Conservation (phyloP, 352 stramenopile genomes). For the Pythium diclinum region DNA sequence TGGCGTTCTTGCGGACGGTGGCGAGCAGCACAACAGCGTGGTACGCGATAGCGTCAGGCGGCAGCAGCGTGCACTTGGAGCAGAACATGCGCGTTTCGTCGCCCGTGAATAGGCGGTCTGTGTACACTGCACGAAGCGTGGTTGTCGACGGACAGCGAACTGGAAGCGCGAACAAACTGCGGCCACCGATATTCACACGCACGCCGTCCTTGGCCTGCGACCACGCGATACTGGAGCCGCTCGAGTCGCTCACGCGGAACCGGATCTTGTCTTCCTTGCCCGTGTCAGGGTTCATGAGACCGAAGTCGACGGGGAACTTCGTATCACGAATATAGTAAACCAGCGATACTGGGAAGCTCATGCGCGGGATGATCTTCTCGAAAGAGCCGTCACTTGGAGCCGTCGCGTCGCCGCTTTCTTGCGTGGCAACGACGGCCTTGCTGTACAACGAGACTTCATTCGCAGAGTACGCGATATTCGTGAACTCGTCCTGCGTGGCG, state of each 20-base stretch:
- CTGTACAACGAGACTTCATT: conserved; percentile 60
- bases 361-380: conserved; percentile 30
- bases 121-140: conserved; percentile 56
- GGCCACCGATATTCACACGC: conserved; percentile 55
- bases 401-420: background rate
- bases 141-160: conserved; percentile 28
- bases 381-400: conserved; percentile 2
- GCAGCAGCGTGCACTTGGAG: conserved; percentile 74
- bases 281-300: conserved; percentile 28
- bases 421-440: background rate
- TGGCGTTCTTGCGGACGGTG: conserved; percentile 28
- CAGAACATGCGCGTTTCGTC: conserved; percentile 77
- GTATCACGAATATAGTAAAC: conserved; percentile 76
- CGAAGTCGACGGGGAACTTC: conserved; percentile 73
- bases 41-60: conserved; percentile 51
- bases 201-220: conserved; percentile 55
- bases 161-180: conserved; percentile 65
- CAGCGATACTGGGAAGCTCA: conserved; percentile 71
- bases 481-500: conserved; percentile 42
- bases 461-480: conserved; percentile 49
- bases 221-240: conserved; percentile 47
- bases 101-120: conserved; percentile 69
- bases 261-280: conserved; percentile 39
- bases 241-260: conserved; percentile 49
- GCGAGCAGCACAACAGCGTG: conserved; percentile 45